phyloP scores from a whole-genome alignment of 2,329 filamentous ascomycete genomes.

The Xylaria sp. region DNA sequence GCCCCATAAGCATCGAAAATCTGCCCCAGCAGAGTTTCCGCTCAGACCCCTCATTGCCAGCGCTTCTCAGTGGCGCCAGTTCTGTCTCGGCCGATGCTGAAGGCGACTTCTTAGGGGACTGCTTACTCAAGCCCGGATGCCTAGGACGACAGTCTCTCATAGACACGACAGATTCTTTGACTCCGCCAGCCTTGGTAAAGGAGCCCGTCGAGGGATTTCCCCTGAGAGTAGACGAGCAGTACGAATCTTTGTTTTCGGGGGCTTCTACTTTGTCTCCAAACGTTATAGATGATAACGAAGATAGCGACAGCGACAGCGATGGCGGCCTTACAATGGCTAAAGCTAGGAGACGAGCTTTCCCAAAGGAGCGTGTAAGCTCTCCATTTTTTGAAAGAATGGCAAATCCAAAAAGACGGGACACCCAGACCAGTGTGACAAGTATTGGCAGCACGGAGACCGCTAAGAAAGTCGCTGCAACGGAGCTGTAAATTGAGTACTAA shows the following conservation, averaged over 20 bases:
- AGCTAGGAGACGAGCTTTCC: conserved; percentile 57
- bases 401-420: conserved; percentile 64
- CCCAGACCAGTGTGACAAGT: conserved; percentile 69
- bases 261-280: conserved; percentile 41
- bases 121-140: conserved; percentile 62
- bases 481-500: conserved; percentile 43
- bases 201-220: conserved; percentile 60
- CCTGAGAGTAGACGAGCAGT: conserved; percentile 52
- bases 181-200: conserved; percentile 63
- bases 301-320: conserved; percentile 66
- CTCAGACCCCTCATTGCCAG: conserved; percentile 72
- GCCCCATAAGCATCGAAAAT: conserved; percentile 58
- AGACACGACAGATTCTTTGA: conserved; percentile 65
- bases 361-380: conserved; percentile 46
- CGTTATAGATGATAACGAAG: conserved; percentile 57
- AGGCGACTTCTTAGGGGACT: conserved; percentile 70
- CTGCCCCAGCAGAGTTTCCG: conserved; percentile 61
- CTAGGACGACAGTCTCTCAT: conserved; percentile 59
- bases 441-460: conserved; percentile 72
- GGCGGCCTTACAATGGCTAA: conserved; percentile 66
- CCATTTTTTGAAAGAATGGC: conserved; percentile 49
- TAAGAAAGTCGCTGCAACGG: conserved; percentile 62
- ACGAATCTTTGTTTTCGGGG: conserved; percentile 44
- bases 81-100: conserved; percentile 73
- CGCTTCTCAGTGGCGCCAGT: conserved; percentile 71